phyloP scores from a whole-genome alignment of 257 asterid species.

The Nicotiana otophora region DNA sequence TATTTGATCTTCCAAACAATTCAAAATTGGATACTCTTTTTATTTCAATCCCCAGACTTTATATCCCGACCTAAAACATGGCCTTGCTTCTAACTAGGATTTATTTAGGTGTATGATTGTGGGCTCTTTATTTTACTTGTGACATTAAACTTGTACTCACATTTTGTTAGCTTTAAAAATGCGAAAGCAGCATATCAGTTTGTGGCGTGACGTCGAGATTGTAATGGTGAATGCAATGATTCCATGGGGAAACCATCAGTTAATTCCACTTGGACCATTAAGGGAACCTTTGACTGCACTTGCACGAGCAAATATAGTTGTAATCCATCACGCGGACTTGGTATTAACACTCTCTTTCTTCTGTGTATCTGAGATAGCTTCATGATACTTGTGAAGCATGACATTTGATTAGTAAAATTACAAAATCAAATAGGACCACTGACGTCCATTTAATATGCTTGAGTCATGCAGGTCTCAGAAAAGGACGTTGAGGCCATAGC shows the following conservation, averaged over 20 bases:
- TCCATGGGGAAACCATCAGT: constrained; percentile 81
- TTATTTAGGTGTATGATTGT: neutral
- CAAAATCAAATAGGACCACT: neutral
- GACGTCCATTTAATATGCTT: neutral
- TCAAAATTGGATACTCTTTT: neutral
- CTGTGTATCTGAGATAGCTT: neutral
- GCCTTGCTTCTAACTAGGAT: neutral
- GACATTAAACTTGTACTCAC: constrained; percentile 17
- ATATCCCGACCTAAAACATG: neutral
- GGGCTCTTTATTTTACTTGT: neutral
- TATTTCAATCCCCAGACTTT: neutral
- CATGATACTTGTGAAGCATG: neutral
- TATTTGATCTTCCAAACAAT: neutral
- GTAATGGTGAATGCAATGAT: constrained; percentile 85
- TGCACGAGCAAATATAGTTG: constrained; percentile 55
- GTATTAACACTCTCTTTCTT: constrained; percentile 31
- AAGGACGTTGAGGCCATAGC: constrained; percentile 41
- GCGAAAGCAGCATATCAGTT: constrained; percentile 64
- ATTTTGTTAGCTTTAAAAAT: constrained; percentile 20
- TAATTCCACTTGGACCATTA: constrained; percentile 84
- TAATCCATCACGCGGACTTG: constrained; percentile 86
- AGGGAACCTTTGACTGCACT: constrained; percentile 87
- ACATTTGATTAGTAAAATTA: neutral
- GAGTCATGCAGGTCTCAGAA: constrained; percentile 42
- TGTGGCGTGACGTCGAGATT: constrained; percentile 76